Percentiles rank a stretch among this genome's conserved stretches.
Evolutionary conservation across 495 filamentous ascomycete species (phyloP).

Genomic region (Penicillium diatomitis): DNA sequence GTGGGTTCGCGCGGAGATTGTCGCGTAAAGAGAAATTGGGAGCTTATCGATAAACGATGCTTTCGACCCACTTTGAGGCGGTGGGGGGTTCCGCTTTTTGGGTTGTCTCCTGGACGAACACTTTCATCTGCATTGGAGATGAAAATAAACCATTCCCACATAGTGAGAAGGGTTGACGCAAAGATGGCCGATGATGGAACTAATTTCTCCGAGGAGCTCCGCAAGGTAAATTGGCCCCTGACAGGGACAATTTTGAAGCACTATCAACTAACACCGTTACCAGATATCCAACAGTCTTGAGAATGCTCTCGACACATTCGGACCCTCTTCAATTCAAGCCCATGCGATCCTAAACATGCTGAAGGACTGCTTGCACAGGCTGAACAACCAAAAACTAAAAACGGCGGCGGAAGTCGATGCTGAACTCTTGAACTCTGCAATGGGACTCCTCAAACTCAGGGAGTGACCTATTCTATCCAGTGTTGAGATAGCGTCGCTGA

Average conservation of each 20-base stretch:
- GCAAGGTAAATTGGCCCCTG: conserved; percentile 18
- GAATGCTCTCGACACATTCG: conserved; percentile 35
- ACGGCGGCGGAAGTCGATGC: conserved; percentile 15
- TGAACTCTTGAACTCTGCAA: conserved; percentile 26
- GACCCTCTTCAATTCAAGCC: conserved; percentile 30
- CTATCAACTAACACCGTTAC: too few relatives aligned
- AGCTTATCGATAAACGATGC: conserved; percentile 17
- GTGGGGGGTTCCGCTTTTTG: background rate
- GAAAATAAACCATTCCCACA: too few relatives aligned
- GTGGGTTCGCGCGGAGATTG: background rate
- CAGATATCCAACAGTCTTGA: conserved; percentile 35
- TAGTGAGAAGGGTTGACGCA: too few relatives aligned
- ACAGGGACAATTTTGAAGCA: too few relatives aligned
- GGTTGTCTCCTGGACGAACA: background rate
- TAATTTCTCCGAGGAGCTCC: conserved; percentile 24
- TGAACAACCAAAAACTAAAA: conserved; percentile 15
- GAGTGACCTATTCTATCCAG: background rate
- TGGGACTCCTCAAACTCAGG: conserved; percentile 10
- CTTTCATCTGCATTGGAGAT: too few relatives aligned
- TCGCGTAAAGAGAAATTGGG: conserved; percentile 6
- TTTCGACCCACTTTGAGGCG: background rate
- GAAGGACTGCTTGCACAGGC: conserved; percentile 25
- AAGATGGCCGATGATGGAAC: background rate
- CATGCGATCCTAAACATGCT: conserved; percentile 28
- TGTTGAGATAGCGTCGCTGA: background rate